Base-by-base conservation (phyloP, 202 grass and related monocot species). In the Panicum virgatum region DNA sequence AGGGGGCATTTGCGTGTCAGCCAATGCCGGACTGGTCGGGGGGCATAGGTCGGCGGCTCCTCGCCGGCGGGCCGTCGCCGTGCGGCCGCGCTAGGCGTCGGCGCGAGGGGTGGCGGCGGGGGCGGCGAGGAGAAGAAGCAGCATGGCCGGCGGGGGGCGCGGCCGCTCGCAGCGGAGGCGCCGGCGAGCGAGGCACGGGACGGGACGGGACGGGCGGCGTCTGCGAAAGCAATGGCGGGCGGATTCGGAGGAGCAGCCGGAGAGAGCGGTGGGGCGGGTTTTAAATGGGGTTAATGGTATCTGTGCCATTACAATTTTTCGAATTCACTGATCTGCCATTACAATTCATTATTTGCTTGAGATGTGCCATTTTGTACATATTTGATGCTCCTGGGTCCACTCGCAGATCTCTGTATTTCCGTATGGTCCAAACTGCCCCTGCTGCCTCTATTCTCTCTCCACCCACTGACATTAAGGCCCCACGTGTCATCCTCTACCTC, bases 21-120 rank as follows among this genome's bases (percentile, higher is more conserved):
- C 88, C 88, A 83, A 90, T 86, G 88, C 88, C 88, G 14, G 84
- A 90, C 83, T 90, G 74, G 80, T 83, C 83, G n/a, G 84, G 73
- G 80, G 70, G 75, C 88, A 90, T 90, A 89, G 66, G 79, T 68
- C 67, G 80, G 79, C 54, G 44, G 69, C 15, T 69, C 50, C 38
- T 66, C 64, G 82, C 72, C 57, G 72, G 57, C 14, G 30, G 65
- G 82, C 64, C 82, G 87, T 89, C 72, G 64, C 64, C 37, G 62
- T 30, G 78, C 47, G 51, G 62, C 53, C 26, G 77, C 63, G 38
- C 87, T 89, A 89, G 9, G 43, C 34, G 78, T 44, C 18, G 51
- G 51, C 16, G 32, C 3, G 12, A 6, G 25, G 30, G 66, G 86
- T 82, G 65, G 65, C 26, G 48, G 36, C n/a, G 32, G 43, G 29